Evolutionary conservation across 1,284 basidiomycete genomes (phyloP).

Genomic region (Irpex rosettiformis): DNA sequence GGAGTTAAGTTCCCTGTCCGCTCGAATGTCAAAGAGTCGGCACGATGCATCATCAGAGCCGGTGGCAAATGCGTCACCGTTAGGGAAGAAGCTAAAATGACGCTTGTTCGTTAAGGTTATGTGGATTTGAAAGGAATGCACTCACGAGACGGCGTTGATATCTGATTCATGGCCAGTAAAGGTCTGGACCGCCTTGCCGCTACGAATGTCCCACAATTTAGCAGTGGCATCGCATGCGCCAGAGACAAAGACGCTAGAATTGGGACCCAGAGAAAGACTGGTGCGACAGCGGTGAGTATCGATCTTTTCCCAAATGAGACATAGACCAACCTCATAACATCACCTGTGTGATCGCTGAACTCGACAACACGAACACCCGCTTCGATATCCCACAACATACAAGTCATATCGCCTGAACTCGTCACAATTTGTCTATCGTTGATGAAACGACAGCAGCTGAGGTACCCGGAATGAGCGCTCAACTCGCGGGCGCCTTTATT

Average conservation of each 20-base stretch:
- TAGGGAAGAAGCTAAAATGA: conserved; percentile 94
- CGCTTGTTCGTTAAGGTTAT: conserved; percentile 3
- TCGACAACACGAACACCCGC: conserved; percentile 93
- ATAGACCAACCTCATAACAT: conserved; percentile 89
- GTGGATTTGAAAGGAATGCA: conserved; percentile 19
- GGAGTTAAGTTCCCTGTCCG: conserved; percentile 93
- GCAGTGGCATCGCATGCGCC: conserved; percentile 98
- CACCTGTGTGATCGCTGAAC: conserved; percentile 98
- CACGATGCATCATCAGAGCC: conserved; percentile 99
- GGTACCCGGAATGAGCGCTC: conserved; percentile 95
- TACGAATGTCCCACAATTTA: conserved; percentile 98
- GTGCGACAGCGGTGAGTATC: conserved; percentile 12
- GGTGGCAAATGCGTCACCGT: conserved; percentile 97
- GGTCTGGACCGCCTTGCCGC: conserved; percentile 95
- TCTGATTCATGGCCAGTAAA: conserved; percentile 99
- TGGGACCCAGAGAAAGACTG: conserved; percentile 91
- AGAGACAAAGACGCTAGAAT: conserved; percentile 95
- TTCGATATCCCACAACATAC: conserved; percentile 99
- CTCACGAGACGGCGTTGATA: conserved; percentile 97
- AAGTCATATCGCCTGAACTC: conserved; percentile 98
- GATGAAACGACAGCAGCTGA: conserved; percentile 97
- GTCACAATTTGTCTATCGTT: conserved; percentile 98
- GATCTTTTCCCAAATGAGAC: background rate
- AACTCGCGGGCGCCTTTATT: conserved; percentile 86
- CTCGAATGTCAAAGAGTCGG: conserved; percentile 96